Percentiles rank a stretch among this genome's conserved stretches.
Evolutionary conservation across 75 land plant genomes (phyloP).

Genomic region (Chamaecyparis obtusa): DNA sequence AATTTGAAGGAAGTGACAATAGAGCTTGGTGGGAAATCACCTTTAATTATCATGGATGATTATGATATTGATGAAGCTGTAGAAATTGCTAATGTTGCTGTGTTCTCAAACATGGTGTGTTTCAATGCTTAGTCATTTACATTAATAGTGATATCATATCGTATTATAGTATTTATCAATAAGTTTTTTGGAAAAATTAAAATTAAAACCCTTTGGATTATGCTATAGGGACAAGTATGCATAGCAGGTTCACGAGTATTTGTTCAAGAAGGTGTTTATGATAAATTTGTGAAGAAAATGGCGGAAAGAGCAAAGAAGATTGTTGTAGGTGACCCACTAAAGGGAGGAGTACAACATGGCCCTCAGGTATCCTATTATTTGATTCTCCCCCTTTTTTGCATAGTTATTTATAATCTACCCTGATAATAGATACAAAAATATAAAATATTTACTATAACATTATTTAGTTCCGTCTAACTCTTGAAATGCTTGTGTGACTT

Average conservation of each 20-base stretch:
- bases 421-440: not conserved
- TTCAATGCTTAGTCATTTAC: not conserved
- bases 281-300: constrained; percentile 21
- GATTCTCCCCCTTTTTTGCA: not conserved
- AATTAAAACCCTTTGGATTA: not conserved
- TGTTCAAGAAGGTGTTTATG: constrained; percentile 33
- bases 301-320: constrained; percentile 16
- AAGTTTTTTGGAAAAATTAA: not conserved
- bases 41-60: constrained; percentile 21
- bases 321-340: constrained; percentile 23
- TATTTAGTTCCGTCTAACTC: too few relatives aligned
- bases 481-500: too few relatives aligned
- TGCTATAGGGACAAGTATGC: constrained; percentile 24
- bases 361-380: constrained; percentile 16
- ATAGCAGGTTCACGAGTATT: constrained; percentile 19
- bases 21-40: constrained; percentile 32
- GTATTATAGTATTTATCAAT: not conserved
- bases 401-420: not conserved
- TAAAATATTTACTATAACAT: too few relatives aligned
- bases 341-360: constrained; percentile 23
- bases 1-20: constrained; percentile 16
- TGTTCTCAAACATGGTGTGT: not conserved
- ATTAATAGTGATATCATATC: too few relatives aligned
- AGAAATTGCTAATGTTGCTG: constrained; percentile 2
- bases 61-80: constrained; percentile 13